Base-by-base conservation (phyloP, 1,284 basidiomycete genomes). In the Puccinia novopanici region DNA sequence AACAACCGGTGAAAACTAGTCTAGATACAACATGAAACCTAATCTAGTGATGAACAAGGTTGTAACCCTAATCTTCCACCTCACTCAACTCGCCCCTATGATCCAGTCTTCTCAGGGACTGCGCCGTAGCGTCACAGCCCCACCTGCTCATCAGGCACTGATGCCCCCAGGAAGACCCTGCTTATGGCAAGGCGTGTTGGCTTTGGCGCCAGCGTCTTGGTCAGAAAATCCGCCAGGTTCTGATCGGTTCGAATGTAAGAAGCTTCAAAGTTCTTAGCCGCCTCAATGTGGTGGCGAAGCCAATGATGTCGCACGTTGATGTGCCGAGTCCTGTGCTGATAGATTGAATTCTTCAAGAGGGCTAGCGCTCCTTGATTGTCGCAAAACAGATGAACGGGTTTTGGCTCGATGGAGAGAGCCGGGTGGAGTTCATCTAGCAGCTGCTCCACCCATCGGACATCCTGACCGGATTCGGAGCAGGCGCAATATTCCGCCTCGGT, bases 351-450 rank as follows among this genome's bases (percentile, higher is more conserved):
- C 30, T 52, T 19, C 15, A 55, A 17, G 2, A 52, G 27, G 17
- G 71, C n/a, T 9, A 52, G 15, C 1, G 71, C 71, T 9, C 71
- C 52, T 45, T 74, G 72, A 48, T 74, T 74, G 40, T 74, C 72
- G 61, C 48, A 54, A 27, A 30, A 55, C 6, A 72, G 48, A 27
- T 19, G 17, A 4, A 37, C 15, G 3, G 5, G 2, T 2, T 24
- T n/a, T 19, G 17, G 45, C 8, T 42, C 3, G 12, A 65, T 10
- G 12, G 8, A 40, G 40, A n/a, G 19, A 22, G 19, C 17, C 8
- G 34, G 42, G 27, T 1, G 1, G 8, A 55, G 12, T 17, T 61
- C 57, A 2, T 75, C 9, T 3, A 75, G 54, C 6, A 63, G n/a
- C 45, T 75, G 54, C 37, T 50, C 9, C 0, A 54, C n/a, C 75